These are phyloP conservation scores for Collybia nuda DNA, from an alignment of 768 basidiomycete species.

Conservation along the genomic window DNA sequence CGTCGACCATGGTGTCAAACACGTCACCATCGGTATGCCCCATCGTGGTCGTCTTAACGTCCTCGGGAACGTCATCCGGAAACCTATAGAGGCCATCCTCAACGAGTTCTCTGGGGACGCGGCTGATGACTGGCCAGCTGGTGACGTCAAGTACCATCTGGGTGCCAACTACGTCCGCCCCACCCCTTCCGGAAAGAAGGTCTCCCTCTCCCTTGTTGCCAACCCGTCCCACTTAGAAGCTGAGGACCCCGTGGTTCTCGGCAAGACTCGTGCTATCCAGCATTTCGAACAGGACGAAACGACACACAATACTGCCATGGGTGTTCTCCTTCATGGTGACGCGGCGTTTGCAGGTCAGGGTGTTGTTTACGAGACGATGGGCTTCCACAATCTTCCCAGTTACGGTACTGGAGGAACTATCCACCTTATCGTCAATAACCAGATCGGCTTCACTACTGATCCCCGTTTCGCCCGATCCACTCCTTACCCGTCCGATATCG, in stretches of 20 bases:
- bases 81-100: conserved; percentile 96
- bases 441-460: conserved; percentile 99
- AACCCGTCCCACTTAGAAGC: conserved; percentile 99
- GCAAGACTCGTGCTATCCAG: conserved; percentile 97
- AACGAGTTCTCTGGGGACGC: conserved; percentile 90
- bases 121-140: conserved; percentile 77
- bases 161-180: conserved; percentile 99
- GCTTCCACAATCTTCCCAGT: conserved; percentile 90
- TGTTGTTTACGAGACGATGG: conserved; percentile 99
- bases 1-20: conserved; percentile 93
- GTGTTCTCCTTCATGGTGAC: conserved; percentile 94
- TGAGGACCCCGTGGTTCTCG: conserved; percentile 96
- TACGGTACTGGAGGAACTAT: conserved; percentile 99
- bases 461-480: conserved; percentile 97
- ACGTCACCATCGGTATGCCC: conserved; percentile 98
- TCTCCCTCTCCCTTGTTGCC: conserved; percentile 94
- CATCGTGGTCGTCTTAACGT: conserved; percentile 99
- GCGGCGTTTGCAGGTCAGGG: conserved; percentile 99
- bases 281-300: conserved; percentile 89
- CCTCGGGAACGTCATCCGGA: conserved; percentile 96
- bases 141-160: conserved; percentile 99
- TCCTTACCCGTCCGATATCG: conserved; percentile 96
- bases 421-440: conserved; percentile 98
- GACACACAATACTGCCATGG: conserved; percentile 85
- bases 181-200: conserved; percentile 97